Evolutionary conservation across 495 filamentous ascomycete genomes (phyloP).

Genomic region (Xylaria grammica): DNA sequence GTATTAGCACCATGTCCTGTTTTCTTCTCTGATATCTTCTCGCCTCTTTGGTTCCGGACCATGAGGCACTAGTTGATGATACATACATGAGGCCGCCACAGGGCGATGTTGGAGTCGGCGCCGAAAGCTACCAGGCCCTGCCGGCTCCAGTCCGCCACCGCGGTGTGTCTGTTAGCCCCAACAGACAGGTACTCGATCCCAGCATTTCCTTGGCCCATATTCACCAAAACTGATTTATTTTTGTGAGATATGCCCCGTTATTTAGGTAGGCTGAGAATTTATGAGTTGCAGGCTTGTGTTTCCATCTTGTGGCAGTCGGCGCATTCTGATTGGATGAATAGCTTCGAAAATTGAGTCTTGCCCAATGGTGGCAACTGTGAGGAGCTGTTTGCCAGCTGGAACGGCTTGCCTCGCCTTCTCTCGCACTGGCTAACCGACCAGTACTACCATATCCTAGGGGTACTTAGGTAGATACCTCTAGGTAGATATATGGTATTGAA

Average conservation of each 20-base stretch:
- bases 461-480: too few relatives aligned
- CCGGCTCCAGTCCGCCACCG: conserved; percentile 86
- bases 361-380: neutral
- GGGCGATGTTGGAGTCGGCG: conserved; percentile 82
- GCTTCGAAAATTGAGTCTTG: conserved; percentile 6
- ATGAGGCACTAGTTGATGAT: neutral
- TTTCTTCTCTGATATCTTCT: neutral
- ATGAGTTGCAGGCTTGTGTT: conserved; percentile 1
- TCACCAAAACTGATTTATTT: conserved; percentile 17
- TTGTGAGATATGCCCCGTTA: conserved; percentile 29
- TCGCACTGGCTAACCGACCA: too few relatives aligned
- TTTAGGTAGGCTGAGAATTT: conserved; percentile 2
- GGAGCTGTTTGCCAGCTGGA: neutral
- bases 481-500: too few relatives aligned
- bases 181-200: conserved; percentile 71
- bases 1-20: neutral
- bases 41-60: neutral
- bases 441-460: too few relatives aligned
- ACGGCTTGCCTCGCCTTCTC: neutral
- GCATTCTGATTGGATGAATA: conserved; percentile 19
- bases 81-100: conserved; percentile 85
- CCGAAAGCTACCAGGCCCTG: conserved; percentile 84
- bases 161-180: conserved; percentile 88
- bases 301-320: neutral
- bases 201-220: conserved; percentile 19